phyloP scores from a whole-genome alignment of 2,329 filamentous ascomycete genomes.

The Beauveria scarabaeidicola region DNA sequence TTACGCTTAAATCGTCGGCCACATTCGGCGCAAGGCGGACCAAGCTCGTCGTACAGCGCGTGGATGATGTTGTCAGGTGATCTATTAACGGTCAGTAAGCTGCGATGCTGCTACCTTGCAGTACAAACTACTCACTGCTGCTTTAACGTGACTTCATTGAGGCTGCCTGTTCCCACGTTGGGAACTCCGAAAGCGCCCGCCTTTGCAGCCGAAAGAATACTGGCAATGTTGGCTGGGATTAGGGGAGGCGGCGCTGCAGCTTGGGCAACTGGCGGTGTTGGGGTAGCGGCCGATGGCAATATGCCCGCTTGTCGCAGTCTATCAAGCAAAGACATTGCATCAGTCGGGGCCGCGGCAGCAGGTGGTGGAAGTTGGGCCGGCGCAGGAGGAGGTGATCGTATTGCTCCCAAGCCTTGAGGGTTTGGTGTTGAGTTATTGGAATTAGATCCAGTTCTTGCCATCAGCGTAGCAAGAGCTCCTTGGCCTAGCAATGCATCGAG shows the following conservation, averaged over 20 bases:
- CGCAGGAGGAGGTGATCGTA: slow-evolving; percentile 37
- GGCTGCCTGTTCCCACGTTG: slow-evolving; percentile 15
- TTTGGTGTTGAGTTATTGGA: slow-evolving; percentile 40
- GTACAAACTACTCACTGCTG: slow-evolving; percentile 46
- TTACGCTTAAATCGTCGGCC: slow-evolving; percentile 77
- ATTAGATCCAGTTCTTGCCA: slow-evolving; percentile 44
- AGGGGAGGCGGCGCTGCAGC: slow-evolving; percentile 23
- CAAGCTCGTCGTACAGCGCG: slow-evolving; percentile 69
- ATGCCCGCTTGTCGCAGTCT: slow-evolving; percentile 62
- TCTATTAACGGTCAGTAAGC: slow-evolving; percentile 31
- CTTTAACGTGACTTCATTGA: slow-evolving; percentile 59
- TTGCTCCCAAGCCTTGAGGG: slow-evolving; percentile 28
- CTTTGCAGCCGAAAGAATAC: slow-evolving; percentile 26
- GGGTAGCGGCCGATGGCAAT: slow-evolving; percentile 38
- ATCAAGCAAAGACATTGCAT: slow-evolving; percentile 55
- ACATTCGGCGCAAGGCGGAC: slow-evolving; percentile 85
- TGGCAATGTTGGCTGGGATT: slow-evolving; percentile 28
- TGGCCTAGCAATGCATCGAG: slow-evolving; percentile 52
- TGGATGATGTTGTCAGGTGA: slow-evolving; percentile 61
- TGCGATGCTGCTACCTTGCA: not conserved
- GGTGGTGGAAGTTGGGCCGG: slow-evolving; percentile 26
- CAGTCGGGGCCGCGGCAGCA: slow-evolving; percentile 29
- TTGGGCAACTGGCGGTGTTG: slow-evolving; percentile 23
- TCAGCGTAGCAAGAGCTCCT: slow-evolving; percentile 49
- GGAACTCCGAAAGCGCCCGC: slow-evolving; percentile 13